phyloP scores from a whole-genome alignment of 805 yeast species.

The Kluyveromyces starmeri region DNA sequence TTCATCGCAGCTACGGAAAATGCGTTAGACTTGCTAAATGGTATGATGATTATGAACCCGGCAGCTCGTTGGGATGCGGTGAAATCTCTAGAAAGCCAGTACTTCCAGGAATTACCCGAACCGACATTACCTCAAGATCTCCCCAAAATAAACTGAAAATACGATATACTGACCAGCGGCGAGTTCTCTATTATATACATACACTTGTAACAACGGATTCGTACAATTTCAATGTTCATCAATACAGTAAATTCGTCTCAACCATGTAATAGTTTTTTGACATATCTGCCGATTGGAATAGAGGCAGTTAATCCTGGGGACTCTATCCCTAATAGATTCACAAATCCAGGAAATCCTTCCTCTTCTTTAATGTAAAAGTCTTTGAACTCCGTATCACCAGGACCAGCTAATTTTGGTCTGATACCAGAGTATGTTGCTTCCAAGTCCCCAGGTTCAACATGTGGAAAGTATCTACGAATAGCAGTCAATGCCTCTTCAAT shows the following conservation, averaged over 20 bases:
- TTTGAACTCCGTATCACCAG: slow-evolving; percentile 40
- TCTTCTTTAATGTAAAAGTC: slow-evolving; percentile 72
- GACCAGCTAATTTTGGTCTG: slow-evolving; percentile 62
- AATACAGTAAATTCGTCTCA: background rate
- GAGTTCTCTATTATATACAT: background rate
- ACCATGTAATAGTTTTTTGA: slow-evolving; percentile 28
- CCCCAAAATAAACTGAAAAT: slow-evolving; percentile 35
- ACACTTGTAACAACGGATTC: too few species aligned
- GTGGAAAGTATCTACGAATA: slow-evolving; percentile 55
- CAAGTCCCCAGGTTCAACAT: slow-evolving; percentile 41
- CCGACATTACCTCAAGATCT: slow-evolving; percentile 52
- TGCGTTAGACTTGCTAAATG: slow-evolving; percentile 67
- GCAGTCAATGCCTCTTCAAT: slow-evolving; percentile 48
- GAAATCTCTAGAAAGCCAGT: slow-evolving; percentile 54
- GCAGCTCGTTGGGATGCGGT: slow-evolving; percentile 57
- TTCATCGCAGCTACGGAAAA: slow-evolving; percentile 86
- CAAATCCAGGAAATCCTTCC: slow-evolving; percentile 64
- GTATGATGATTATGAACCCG: slow-evolving; percentile 73
- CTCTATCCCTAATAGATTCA: slow-evolving; percentile 75
- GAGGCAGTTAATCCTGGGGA: slow-evolving; percentile 85
- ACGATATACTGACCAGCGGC: background rate
- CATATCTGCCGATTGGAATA: slow-evolving; percentile 76
- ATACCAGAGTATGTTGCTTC: slow-evolving; percentile 72
- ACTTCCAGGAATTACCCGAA: slow-evolving; percentile 63
- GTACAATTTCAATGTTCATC: background rate